Conservation (phyloP, 148 eudicot genomes). For the Vaccinium corymbosum region DNA sequence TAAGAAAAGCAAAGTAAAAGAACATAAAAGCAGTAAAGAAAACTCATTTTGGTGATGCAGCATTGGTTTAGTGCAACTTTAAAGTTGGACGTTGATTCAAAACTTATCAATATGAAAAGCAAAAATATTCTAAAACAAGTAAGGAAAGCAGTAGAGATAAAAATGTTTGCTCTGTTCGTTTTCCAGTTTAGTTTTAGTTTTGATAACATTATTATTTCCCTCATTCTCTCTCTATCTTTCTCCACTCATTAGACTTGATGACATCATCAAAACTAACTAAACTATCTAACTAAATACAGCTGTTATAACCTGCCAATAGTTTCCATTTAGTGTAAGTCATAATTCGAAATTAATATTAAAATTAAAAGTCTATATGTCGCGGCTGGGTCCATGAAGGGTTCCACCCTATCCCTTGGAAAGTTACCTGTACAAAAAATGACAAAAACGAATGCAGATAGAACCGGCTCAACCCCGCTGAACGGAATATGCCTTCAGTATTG, state of each 20-base stretch:
- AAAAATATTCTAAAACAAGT: not conserved
- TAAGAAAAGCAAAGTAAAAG: not conserved
- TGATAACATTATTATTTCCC: no score
- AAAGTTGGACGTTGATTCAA: not conserved
- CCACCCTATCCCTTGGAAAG: not conserved
- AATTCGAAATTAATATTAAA: not conserved
- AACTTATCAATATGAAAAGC: not conserved
- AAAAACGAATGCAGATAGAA: no score
- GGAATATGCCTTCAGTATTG: no score
- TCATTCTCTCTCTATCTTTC: no score
- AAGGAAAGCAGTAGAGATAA: not conserved
- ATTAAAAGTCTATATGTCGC: not conserved
- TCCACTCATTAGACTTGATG: no score
- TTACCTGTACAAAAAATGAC: no score
- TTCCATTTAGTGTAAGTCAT: not conserved
- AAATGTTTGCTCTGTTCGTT: not conserved
- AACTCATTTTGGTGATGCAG: constrained; percentile 1
- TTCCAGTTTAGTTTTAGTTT: no score
- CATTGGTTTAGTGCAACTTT: not conserved
- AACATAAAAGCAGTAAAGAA: not conserved
- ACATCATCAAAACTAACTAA: no score
- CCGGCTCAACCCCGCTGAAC: no score
- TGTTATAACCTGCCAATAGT: not conserved
- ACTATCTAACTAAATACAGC: no score
- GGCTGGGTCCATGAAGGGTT: no score